Conservation (phyloP, 768 basidiomycete species). For the Paxillus involutus region DNA sequence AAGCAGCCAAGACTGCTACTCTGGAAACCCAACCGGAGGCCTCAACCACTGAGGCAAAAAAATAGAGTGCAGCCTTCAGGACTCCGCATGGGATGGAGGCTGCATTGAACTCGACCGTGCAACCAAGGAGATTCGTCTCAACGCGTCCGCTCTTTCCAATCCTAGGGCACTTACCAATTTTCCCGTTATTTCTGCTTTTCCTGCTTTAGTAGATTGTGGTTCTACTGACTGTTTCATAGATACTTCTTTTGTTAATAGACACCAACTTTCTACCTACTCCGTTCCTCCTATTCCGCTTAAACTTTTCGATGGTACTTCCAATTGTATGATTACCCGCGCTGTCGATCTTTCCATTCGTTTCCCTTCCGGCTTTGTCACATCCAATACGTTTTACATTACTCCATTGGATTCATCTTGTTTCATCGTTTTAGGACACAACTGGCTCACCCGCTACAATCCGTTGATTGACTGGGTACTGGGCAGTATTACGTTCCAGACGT, state of each 20-base stretch:
- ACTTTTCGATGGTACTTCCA: not conserved
- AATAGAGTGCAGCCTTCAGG: not conserved
- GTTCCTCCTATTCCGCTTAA: not conserved
- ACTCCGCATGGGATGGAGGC: not conserved
- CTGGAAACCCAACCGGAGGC: not conserved
- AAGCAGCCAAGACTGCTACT: not conserved
- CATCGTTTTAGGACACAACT: too few relatives aligned
- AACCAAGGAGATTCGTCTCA: not conserved
- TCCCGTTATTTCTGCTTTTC: not conserved
- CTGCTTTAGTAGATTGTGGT: not conserved
- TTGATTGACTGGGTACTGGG: too few relatives aligned
- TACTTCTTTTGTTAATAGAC: not conserved
- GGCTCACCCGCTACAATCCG: too few relatives aligned
- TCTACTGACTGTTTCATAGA: not conserved
- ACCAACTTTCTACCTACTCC: not conserved
- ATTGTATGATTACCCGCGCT: not conserved
- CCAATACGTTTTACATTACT: too few relatives aligned
- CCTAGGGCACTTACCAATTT: not conserved
- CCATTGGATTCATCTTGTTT: too few relatives aligned
- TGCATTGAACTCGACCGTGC: not conserved
- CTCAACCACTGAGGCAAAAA: conserved; percentile 1
- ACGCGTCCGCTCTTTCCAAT: conserved; percentile 1
- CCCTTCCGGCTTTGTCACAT: too few relatives aligned
- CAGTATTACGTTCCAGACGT: too few relatives aligned
- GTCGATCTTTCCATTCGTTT: too few relatives aligned